Percentiles rank a stretch among this genome's conserved stretches.
Evolutionary conservation across 768 basidiomycete species (phyloP).

Genomic region (Boletellus ananas): DNA sequence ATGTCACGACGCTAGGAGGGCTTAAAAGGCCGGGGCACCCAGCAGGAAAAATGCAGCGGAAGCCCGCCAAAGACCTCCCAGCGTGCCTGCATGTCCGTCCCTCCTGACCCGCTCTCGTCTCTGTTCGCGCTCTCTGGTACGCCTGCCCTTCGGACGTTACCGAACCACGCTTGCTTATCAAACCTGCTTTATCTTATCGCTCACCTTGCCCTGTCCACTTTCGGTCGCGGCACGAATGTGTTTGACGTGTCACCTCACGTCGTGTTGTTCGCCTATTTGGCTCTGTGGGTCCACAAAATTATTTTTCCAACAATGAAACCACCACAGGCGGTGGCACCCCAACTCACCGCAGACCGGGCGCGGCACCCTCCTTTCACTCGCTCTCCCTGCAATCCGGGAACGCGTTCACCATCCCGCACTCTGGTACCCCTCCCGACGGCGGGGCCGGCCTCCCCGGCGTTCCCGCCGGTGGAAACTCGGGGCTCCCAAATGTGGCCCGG

Average conservation of each 20-base stretch:
- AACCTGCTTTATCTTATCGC: conserved; percentile 24
- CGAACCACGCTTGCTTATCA: conserved; percentile 15
- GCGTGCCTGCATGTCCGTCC: conserved; percentile 2
- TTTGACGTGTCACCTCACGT: conserved; percentile 1
- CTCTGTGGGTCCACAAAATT: conserved; percentile 30
- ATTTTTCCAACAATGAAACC: conserved; percentile 28
- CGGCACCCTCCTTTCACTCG: conserved; percentile 6
- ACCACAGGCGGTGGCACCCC: conserved; percentile 25
- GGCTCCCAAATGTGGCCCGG: conserved; percentile 7
- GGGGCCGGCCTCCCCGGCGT: conserved; percentile 18
- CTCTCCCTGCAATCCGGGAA: conserved; percentile 11
- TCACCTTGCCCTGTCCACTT: background rate
- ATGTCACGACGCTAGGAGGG: conserved; percentile 8
- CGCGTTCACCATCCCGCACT: conserved; percentile 8
- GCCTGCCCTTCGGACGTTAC: conserved; percentile 12
- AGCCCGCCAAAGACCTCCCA: conserved; percentile 3
- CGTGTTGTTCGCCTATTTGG: conserved; percentile 32
- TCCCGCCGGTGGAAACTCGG: conserved; percentile 14
- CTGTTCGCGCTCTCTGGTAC: conserved; percentile 3
- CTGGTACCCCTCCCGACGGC: conserved; percentile 16
- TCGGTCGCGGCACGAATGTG: conserved; percentile 14
- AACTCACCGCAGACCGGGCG: conserved; percentile 11
- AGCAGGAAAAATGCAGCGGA: conserved; percentile 3
- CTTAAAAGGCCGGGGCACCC: conserved; percentile 29
- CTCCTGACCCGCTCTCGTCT: background rate